phyloP scores from a whole-genome alignment of 176 grass and related monocot species.

The Canna indica region DNA sequence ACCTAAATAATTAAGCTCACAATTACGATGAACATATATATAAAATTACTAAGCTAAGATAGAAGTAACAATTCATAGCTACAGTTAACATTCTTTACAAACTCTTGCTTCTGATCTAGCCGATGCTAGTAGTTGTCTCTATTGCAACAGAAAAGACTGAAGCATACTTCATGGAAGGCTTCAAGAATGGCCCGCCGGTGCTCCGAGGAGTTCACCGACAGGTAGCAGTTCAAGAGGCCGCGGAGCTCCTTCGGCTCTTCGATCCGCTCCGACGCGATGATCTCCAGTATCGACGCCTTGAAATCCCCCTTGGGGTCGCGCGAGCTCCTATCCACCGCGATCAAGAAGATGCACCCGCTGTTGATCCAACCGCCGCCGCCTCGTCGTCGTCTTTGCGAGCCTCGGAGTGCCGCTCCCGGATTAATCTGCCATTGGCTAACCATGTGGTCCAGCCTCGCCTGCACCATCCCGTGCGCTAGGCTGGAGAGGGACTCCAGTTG shows the following conservation, averaged over 20 bases:
- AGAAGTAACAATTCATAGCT: too few relatives aligned
- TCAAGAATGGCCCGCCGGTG: conserved; percentile 68
- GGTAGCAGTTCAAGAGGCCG: conserved; percentile 76
- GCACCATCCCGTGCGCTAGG: conserved; percentile 55
- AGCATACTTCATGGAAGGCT: conserved; percentile 83
- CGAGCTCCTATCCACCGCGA: conserved; percentile 61
- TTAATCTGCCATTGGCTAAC: conserved; percentile 22
- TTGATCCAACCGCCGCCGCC: not conserved
- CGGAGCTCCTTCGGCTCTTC: conserved; percentile 70
- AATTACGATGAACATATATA: too few relatives aligned
- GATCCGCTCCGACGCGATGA: conserved; percentile 67
- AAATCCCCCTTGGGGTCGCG: conserved; percentile 66
- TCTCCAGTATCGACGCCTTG: conserved; percentile 56
- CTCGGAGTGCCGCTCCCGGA: too few relatives aligned
- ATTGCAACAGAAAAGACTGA: conserved; percentile 39
- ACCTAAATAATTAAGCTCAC: too few relatives aligned
- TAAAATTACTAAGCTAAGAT: too few relatives aligned
- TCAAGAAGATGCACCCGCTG: conserved; percentile 38
- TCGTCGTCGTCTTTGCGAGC: not conserved
- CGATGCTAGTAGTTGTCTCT: not conserved
- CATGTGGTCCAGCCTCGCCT: conserved; percentile 55
- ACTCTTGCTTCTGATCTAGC: not conserved
- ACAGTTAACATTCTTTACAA: conserved; percentile 1
- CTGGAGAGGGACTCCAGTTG: conserved; percentile 29
- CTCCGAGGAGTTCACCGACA: conserved; percentile 64